phyloP scores from a whole-genome alignment of 2,329 filamentous ascomycete genomes.

The Sporothrix phasma region DNA sequence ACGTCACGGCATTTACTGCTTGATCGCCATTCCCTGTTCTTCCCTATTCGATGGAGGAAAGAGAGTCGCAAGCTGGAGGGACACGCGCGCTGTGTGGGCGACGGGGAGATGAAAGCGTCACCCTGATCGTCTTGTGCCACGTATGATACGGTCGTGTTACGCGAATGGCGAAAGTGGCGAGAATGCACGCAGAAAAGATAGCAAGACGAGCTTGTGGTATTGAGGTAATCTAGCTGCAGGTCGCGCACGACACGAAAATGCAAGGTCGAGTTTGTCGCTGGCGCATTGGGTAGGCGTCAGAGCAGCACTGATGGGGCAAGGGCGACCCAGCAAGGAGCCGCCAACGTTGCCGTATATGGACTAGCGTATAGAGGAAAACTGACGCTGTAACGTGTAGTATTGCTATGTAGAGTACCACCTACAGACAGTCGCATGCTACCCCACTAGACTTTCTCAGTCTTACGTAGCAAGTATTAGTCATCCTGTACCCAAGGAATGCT shows the following conservation, averaged over 20 bases:
- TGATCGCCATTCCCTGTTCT: slow-evolving; percentile 8
- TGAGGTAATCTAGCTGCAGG: neutral
- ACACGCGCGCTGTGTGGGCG: neutral
- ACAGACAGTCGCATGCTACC: neutral
- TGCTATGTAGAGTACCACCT: neutral
- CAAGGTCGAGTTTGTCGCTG: slow-evolving; percentile 4
- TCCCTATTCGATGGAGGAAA: neutral
- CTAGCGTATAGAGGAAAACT: no score
- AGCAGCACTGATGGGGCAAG: neutral
- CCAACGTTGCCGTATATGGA: neutral
- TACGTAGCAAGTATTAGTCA: slow-evolving; percentile 1
- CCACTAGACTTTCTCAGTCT: neutral
- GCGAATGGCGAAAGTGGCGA: neutral
- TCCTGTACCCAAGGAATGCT: neutral
- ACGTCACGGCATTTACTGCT: slow-evolving; percentile 10
- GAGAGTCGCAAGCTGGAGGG: neutral
- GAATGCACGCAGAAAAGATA: neutral
- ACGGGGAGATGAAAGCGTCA: no score
- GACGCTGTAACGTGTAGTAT: no score
- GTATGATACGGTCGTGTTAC: neutral
- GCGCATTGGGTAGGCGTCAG: neutral
- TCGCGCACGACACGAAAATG: slow-evolving; percentile 7
- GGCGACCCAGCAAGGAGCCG: neutral
- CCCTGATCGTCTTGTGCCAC: neutral
- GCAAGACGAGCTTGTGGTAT: neutral